These are phyloP conservation scores for Chaetomium globosum DNA, from an alignment of 2,329 filamentous ascomycete species.

Conservation along the genomic window DNA sequence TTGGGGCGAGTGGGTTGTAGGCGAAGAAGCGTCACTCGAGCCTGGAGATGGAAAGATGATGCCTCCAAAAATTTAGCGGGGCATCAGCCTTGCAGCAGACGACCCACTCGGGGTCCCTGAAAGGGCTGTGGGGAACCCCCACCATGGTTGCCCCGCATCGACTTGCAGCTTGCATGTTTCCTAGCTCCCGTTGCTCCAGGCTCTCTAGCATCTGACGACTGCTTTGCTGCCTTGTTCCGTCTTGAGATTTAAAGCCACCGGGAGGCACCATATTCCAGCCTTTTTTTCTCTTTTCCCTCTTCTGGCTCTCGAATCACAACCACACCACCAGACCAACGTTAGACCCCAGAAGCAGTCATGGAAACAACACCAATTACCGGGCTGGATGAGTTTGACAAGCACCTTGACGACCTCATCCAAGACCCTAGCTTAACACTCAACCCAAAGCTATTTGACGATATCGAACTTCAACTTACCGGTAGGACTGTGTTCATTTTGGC, in stretches of 20 bases:
- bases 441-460: constrained; percentile 59
- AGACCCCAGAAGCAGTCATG: constrained; percentile 30
- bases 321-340: background rate
- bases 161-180: background rate
- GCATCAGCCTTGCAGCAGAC: constrained; percentile 9
- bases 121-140: background rate
- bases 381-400: constrained; percentile 56
- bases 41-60: background rate
- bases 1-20: background rate
- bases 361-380: constrained; percentile 53
- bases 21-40: constrained; percentile 2
- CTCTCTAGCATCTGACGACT: constrained; percentile 9
- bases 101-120: background rate
- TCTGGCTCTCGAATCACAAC: background rate
- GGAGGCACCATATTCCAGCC: no score
- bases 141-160: background rate
- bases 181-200: background rate
- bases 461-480: constrained; percentile 62
- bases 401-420: constrained; percentile 55
- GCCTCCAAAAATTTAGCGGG: constrained; percentile 26
- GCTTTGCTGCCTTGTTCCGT: constrained; percentile 12
- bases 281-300: no score
- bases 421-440: constrained; percentile 50
- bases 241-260: constrained; percentile 29
- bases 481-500: background rate